These are phyloP conservation scores for Linnemannia schmuckeri DNA, from an alignment of 192 early-diverging fungal species.

Conservation along the genomic window DNA sequence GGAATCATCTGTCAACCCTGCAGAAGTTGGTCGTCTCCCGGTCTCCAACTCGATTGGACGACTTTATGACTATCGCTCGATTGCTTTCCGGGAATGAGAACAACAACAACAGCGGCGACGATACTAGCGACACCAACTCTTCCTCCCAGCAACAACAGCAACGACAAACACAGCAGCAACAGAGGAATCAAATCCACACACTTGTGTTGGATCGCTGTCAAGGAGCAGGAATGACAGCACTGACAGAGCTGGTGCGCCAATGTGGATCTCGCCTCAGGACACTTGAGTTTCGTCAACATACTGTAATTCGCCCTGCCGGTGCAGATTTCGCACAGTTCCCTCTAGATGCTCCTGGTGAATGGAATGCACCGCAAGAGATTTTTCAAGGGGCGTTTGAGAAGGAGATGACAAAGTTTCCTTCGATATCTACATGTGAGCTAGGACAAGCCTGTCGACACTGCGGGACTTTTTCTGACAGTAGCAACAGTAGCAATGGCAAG, in stretches of 20 bases:
- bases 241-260: slow-evolving; percentile 15
- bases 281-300: slow-evolving; percentile 29
- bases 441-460: slow-evolving; percentile 8
- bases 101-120: not conserved
- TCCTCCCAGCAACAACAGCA: not conserved
- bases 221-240: slow-evolving; percentile 12
- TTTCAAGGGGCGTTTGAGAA: not conserved
- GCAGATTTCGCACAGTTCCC: slow-evolving; percentile 28
- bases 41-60: slow-evolving; percentile 17
- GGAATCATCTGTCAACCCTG: slow-evolving; percentile 9
- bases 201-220: slow-evolving; percentile 27
- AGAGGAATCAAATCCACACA: not conserved
- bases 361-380: slow-evolving; percentile 8
- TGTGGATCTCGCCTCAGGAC: slow-evolving; percentile 23
- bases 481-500: not conserved
- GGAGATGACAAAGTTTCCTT: not conserved
- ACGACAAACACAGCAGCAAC: not conserved
- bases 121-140: not conserved
- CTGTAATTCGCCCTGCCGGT: not conserved
- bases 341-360: slow-evolving; percentile 25
- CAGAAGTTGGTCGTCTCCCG: slow-evolving; percentile 11
- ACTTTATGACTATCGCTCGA: slow-evolving; percentile 26
- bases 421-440: not conserved
- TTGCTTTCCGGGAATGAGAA: not conserved
- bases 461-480: not conserved